Conservation (phyloP, 352 stramenopile species). For the Pythium sukuiense region DNA sequence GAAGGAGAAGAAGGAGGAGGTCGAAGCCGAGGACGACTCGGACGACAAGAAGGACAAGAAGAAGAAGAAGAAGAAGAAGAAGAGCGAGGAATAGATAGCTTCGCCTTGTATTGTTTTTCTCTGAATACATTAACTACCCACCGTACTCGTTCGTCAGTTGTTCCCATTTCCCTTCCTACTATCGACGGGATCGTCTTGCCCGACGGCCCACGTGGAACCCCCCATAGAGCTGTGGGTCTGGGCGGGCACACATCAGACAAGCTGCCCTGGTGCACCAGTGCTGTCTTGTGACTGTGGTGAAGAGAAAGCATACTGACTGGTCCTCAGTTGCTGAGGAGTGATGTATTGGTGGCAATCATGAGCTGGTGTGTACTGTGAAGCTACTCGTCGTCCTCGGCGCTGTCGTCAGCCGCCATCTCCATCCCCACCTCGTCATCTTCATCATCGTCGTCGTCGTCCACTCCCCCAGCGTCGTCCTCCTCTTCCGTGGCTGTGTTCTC, state of each 20-base stretch:
- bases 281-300: too few relatives aligned
- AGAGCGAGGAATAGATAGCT: conserved; percentile 49
- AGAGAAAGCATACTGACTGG: too few relatives aligned
- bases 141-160: not conserved
- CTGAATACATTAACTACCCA: conserved; percentile 27
- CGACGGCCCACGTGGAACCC: too few relatives aligned
- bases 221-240: too few relatives aligned
- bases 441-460: conserved; percentile 29
- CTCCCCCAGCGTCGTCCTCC: conserved; percentile 33
- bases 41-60: conserved; percentile 40
- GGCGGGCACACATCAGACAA: too few relatives aligned
- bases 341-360: not conserved
- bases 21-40: conserved; percentile 78
- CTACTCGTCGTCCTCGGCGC: conserved; percentile 28
- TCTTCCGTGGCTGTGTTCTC: conserved; percentile 48
- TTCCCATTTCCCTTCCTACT: not conserved
- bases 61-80: conserved; percentile 54
- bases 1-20: conserved; percentile 84
- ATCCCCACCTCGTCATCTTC: conserved; percentile 15
- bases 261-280: too few relatives aligned
- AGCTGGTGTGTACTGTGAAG: conserved; percentile 18
- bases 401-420: conserved; percentile 16
- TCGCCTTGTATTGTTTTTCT: conserved; percentile 13
- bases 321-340: too few relatives aligned
- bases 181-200: too few relatives aligned